Base-by-base conservation (phyloP, 2,329 filamentous ascomycete genomes). In the Fusarium circinatum region DNA sequence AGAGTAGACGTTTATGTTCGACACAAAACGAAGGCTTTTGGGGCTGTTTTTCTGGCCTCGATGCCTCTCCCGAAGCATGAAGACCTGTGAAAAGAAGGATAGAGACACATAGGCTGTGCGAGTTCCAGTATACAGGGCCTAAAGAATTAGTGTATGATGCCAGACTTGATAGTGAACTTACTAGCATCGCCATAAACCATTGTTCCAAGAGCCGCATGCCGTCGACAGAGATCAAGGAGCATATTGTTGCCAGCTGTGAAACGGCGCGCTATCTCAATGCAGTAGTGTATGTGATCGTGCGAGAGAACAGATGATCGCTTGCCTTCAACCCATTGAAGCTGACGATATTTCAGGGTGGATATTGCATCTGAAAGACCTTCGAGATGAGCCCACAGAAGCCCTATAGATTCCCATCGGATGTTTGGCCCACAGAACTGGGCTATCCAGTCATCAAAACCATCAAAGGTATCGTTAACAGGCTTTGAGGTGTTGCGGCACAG, bases 391-490 rank as follows among this genome's bases (percentile, higher is more conserved):
- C 76, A 86, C 2, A 85, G 66, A 8, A 85, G 63, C 0, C 84
- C 84, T 10, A 87, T 59, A 0, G 83, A 81, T 64, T 87, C 85
- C 85, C 85, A 87, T 17, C 85, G 78, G 32, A 85, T 70, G 13
- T 82, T 81, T 0, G 70, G 71, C 0, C 84, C 85, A 2, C 78
- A 79, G 61, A 86, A 84, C 51, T 85, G 83, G 1, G 72, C 75
- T 3, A 83, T 72, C 84, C 84, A 86, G 22, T 74, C 74, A 17
- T 81, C 68, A 1, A 82, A 70, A 24, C 79, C 77, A 2, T 76
- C 67, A 18, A 82, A 78, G 2, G 82, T 76, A 26, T 86, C 83
- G 1, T 67, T 70, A 24, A 85, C 79, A 0, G 81, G 80, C 24
- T 75, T 80, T 9, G 79, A 71, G 0, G 83, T 85, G 58, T 86